Evolutionary conservation across 2,329 filamentous ascomycete species (phyloP).

Genomic region (Dothideomycetidae sp.): DNA sequence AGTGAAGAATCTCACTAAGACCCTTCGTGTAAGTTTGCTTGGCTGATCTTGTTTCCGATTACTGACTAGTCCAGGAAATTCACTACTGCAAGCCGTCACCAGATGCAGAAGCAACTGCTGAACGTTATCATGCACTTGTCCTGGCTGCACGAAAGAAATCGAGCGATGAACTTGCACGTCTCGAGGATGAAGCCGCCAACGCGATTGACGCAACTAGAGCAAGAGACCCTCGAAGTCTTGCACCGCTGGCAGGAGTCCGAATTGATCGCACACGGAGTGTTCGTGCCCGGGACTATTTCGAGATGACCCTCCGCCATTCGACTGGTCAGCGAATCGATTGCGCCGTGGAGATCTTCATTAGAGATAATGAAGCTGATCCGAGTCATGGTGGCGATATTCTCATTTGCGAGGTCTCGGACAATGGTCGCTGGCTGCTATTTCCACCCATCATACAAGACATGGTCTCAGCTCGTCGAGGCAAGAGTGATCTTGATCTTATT

Average conservation of each 20-base stretch:
- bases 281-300: conserved; percentile 78
- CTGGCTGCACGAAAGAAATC: conserved; percentile 59
- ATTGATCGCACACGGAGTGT: conserved; percentile 73
- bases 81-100: conserved; percentile 41
- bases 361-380: conserved; percentile 59
- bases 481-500: conserved; percentile 57
- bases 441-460: conserved; percentile 63
- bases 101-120: conserved; percentile 44
- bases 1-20: conserved; percentile 74
- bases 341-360: conserved; percentile 70
- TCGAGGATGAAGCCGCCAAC: conserved; percentile 75
- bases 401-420: conserved; percentile 73
- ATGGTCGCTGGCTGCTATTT: conserved; percentile 72
- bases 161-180: conserved; percentile 56
- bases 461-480: conserved; percentile 68
- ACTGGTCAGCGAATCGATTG: conserved; percentile 83
- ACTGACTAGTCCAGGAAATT: conserved; percentile 37
- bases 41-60: conserved; percentile 9
- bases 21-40: conserved; percentile 50
- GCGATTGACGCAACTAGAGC: conserved; percentile 69
- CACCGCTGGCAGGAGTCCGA: conserved; percentile 51
- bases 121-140: conserved; percentile 57
- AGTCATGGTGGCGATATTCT: conserved; percentile 69
- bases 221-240: conserved; percentile 65
- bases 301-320: conserved; percentile 71